Conservation (phyloP, 352 stramenopile genomes). For the Globisporangium mamillatum region DNA sequence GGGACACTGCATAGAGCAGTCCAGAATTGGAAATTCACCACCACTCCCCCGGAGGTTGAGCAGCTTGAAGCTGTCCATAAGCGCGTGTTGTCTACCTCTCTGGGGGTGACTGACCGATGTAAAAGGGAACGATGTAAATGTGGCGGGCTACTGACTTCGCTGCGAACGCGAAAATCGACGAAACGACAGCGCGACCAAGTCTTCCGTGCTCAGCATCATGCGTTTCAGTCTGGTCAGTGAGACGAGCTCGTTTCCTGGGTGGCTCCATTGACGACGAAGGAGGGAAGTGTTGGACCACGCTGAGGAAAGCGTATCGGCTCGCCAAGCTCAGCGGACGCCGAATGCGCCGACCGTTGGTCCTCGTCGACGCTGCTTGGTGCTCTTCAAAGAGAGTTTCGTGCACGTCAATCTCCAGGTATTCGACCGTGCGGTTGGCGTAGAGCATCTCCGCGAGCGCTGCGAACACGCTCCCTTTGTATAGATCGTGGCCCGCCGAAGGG, state of each 20-base stretch:
- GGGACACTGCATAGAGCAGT: no score
- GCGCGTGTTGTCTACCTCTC: no score
- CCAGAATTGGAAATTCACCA: no score
- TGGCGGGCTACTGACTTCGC: background rate
- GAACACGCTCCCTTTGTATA: background rate
- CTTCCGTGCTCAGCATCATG: no score
- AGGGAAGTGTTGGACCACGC: background rate
- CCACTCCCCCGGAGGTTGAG: no score
- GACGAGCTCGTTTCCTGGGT: background rate
- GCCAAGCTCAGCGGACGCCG: background rate
- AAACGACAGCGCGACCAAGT: background rate
- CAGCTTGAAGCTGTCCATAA: no score
- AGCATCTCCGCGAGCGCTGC: background rate
- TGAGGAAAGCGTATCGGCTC: conserved; percentile 2
- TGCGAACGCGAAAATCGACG: conserved; percentile 4
- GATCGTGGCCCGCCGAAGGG: background rate
- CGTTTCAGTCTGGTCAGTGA: background rate
- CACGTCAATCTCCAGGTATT: background rate
- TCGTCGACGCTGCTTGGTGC: background rate
- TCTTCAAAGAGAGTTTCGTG: background rate
- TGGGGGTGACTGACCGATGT: no score
- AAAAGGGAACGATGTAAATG: background rate
- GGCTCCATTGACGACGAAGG: background rate
- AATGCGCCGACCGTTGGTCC: background rate
- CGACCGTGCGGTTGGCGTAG: background rate